phyloP scores from a whole-genome alignment of 176 grass and related monocot species.

The Oropetium thomaeum region DNA sequence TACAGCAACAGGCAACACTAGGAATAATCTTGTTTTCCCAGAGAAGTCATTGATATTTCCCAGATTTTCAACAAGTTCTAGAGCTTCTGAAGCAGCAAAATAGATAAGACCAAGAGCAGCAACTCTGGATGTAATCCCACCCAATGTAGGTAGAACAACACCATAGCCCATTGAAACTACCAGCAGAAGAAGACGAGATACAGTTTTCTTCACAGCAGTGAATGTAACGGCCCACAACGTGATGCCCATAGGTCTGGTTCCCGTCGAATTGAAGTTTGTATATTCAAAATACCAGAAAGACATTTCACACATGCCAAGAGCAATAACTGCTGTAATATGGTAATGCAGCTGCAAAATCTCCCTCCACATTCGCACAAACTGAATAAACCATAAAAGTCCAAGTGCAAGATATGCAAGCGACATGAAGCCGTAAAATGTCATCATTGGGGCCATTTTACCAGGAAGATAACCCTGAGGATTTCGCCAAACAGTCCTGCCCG shows the following conservation, averaged over 20 bases:
- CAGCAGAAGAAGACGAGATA: slow-evolving; percentile 87
- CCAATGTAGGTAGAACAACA: slow-evolving; percentile 76
- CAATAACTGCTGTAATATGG: slow-evolving; percentile 95
- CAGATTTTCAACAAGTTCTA: slow-evolving; percentile 94
- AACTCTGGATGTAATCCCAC: slow-evolving; percentile 81
- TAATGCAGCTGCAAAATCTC: slow-evolving; percentile 94
- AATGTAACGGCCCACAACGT: slow-evolving; percentile 99
- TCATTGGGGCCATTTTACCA: slow-evolving; percentile 96
- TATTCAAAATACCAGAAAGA: slow-evolving; percentile 98
- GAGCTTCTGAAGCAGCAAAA: slow-evolving; percentile 87
- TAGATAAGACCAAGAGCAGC: slow-evolving; percentile 75
- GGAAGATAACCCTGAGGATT: slow-evolving; percentile 98
- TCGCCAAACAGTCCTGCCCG: slow-evolving; percentile 91
- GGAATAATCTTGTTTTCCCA: slow-evolving; percentile 88
- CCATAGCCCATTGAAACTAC: slow-evolving; percentile 98
- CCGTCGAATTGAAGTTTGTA: slow-evolving; percentile 93
- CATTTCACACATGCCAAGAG: slow-evolving; percentile 99
- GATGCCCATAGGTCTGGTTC: slow-evolving; percentile 86
- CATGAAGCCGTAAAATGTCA: slow-evolving; percentile 97
- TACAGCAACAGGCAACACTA: slow-evolving; percentile 91
- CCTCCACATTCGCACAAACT: slow-evolving; percentile 82
- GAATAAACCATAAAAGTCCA: slow-evolving; percentile 93
- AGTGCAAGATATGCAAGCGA: slow-evolving; percentile 92
- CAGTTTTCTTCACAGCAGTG: slow-evolving; percentile 94
- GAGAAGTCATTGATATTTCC: slow-evolving; percentile 98